Conservation (phyloP, 768 basidiomycete genomes). For the Russula brevipes region DNA sequence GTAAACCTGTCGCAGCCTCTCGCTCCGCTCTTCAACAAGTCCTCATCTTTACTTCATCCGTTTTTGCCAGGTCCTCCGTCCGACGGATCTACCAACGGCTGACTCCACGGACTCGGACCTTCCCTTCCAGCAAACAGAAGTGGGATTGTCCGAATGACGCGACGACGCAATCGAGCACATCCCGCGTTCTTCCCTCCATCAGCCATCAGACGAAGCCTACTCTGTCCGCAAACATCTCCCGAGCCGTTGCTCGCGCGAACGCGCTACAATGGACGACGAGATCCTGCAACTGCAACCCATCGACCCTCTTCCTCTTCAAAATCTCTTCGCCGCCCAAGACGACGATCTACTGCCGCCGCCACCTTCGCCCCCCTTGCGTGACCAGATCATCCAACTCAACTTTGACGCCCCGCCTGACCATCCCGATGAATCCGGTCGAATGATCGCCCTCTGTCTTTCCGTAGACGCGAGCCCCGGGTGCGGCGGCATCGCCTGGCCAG, state of each 20-base stretch:
- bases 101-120: too few species aligned
- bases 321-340: slow-evolving; percentile 41
- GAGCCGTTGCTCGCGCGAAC: background rate
- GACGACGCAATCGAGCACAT: slow-evolving; percentile 3
- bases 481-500: slow-evolving; percentile 90
- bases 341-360: slow-evolving; percentile 41
- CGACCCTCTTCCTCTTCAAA: slow-evolving; percentile 60
- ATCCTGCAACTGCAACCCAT: slow-evolving; percentile 51
- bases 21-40: too few species aligned
- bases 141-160: background rate
- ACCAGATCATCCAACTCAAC: slow-evolving; percentile 45
- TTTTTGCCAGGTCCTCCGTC: too few species aligned
- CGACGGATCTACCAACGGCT: too few species aligned
- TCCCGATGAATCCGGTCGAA: slow-evolving; percentile 11
- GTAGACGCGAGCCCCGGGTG: slow-evolving; percentile 85
- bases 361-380: slow-evolving; percentile 47
- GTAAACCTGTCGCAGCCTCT: background rate
- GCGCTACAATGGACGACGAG: slow-evolving; percentile 48
- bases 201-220: background rate
- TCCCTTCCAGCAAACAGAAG: background rate
- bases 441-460: slow-evolving; percentile 45
- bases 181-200: background rate
- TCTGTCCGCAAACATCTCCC: background rate
- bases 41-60: too few species aligned
- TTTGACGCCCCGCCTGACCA: slow-evolving; percentile 27